These are phyloP conservation scores for Metschnikowia dekortorum DNA, from an alignment of 805 yeast species.

Conservation along the genomic window DNA sequence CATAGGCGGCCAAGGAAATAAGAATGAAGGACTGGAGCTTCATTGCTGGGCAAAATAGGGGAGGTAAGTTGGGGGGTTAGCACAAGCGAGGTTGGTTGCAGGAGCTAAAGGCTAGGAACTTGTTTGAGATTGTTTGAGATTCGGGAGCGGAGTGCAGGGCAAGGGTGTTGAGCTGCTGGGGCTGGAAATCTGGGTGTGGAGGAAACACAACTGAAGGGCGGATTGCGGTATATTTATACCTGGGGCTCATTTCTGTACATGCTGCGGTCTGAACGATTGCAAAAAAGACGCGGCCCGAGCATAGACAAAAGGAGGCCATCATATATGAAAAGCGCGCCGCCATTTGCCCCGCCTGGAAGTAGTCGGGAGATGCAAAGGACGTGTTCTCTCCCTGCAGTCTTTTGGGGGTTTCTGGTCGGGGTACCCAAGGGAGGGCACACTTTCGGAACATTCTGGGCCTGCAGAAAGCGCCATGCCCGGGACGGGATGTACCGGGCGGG, in stretches of 20 bases:
- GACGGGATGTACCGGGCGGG: too few species aligned
- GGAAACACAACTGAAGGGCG: neutral
- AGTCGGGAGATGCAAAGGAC: neutral
- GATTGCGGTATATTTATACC: neutral
- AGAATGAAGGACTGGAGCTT: neutral
- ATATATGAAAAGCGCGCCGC: neutral
- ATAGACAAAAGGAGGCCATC: neutral
- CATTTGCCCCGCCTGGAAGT: neutral
- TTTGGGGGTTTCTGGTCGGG: too few species aligned
- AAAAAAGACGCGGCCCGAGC: constrained; percentile 1
- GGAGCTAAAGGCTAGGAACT: constrained; percentile 1
- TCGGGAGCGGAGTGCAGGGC: neutral
- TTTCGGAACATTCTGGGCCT: too few species aligned
- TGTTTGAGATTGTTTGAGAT: neutral
- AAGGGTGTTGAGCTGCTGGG: neutral
- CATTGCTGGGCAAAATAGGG: neutral
- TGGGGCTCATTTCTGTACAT: neutral
- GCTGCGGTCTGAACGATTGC: neutral
- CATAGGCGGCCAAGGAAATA: neutral
- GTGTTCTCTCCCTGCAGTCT: neutral
- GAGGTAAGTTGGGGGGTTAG: neutral
- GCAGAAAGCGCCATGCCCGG: too few species aligned
- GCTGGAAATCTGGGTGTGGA: neutral
- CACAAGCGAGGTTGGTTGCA: neutral
- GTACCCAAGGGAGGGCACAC: too few species aligned